Base-by-base conservation (phyloP, 768 basidiomycete genomes). In the Rickenella mellea region DNA sequence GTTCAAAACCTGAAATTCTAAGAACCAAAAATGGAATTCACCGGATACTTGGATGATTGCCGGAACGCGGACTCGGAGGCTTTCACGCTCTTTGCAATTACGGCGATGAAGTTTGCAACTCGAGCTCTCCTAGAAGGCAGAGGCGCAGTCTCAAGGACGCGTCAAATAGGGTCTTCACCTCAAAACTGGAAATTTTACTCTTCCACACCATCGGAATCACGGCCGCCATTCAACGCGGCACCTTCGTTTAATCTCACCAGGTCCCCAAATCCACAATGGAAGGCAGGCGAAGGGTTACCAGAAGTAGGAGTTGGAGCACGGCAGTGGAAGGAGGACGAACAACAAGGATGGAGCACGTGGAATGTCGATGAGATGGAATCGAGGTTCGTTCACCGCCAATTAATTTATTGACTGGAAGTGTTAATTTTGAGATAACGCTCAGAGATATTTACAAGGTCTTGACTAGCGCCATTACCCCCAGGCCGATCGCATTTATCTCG, bases 401-500 rank as follows among this genome's bases (percentile, higher is more conserved):
- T 47, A 32, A 6, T n/a, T 5, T 10, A 9, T 29, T 22, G 36
- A 6, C 17, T 15, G 17, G 3, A 46, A 12, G 9, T 46, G 27
- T 43, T 43, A 24, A 39, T 43, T 43, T 40, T 46, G 40, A 47
- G 20, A 24, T 28, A 48, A 41, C 32, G 27, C 30, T 27, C 45
- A 62, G 63, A 33, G 51, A 56, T 43, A 51, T 64, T 41, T 78
- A 81, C 55, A 63, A 61, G 21, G 51, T 82, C 42, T 51, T 82
- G 51, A 76, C 71, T 8, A 75, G 73, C 40, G 73, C 71, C 7
- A 68, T 83, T 42, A 56, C 75, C 10, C 83, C 81, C 15, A 70
- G 84, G 28, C 82, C 82, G 10, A 72, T 84, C 39, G 82, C 77
- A 1, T 71, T 84, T 46, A 71, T 83, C 27, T 81, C 80, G 10